Base-by-base conservation (phyloP, 768 basidiomycete species). In the Coprinellus aureogranulatus region DNA sequence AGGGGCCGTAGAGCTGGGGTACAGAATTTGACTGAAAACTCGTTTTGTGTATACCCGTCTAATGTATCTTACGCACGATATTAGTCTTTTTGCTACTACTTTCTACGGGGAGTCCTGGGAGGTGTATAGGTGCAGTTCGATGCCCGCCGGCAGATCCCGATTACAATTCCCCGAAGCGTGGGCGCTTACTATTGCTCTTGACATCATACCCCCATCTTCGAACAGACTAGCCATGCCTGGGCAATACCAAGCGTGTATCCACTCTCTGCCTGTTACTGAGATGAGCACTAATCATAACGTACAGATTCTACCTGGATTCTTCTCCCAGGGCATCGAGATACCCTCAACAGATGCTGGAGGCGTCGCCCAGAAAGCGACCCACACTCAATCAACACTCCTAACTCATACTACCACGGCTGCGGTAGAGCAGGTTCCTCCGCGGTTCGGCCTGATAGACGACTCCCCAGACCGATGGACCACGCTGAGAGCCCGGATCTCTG, bases 371-470 rank as follows among this genome's bases (percentile, higher is more conserved):
- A 34, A 50, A 22, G 51, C 30, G 30, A 48, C 20, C 6, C 22
- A 20, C 30, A 62, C 61, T 28, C 60, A 60, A 50, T 64, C 61
- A 5, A 48, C 60, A 18, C 63, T 68, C 14, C 62, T 66, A 26
- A 63, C 65, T 23, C 53, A 51, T 53, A 30, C 22, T 53, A 9
- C 53, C 12, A 18, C 45, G 44, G 5, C 30, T 23, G 37, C 37
- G 22, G 49, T 25, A 31, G 31, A 44, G 49, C 57, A 88, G 86
- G 67, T 86, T 22, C 85, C 80, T 0, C 68, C 77, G 3, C 72
- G 79, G 16, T 87, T 89, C 53, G 88, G 86, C 16, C 75, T 89
- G 16, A 59, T 83, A 12, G 85, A 88, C 54, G 63, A 72, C 8
- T 74, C 78, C 0, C 49, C 72, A 0, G 69, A 80, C 20, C 68